A percentile compares a stretch with the other conserved stretches of the same genome.
phyloP scores from a whole-genome alignment of 2,329 filamentous ascomycete species.

The Paecilomyces sp. region DNA sequence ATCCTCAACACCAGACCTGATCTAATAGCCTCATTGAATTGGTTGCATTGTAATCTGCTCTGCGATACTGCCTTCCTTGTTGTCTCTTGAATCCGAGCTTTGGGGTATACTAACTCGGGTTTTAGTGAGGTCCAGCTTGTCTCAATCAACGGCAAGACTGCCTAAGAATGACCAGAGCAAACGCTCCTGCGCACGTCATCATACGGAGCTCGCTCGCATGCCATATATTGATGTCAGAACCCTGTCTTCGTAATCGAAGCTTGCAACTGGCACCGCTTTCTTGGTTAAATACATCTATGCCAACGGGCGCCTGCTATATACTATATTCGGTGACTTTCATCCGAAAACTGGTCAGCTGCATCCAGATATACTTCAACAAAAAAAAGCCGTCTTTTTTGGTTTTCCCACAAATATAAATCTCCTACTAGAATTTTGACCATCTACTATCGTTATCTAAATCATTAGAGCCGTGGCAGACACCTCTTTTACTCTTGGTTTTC shows the following conservation, averaged over 20 bases:
- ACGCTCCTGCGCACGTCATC: neutral
- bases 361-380: neutral
- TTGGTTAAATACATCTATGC: neutral
- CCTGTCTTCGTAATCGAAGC: neutral
- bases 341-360: neutral
- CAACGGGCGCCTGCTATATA: neutral
- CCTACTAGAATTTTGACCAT: neutral
- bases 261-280: neutral
- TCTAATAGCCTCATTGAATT: neutral
- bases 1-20: too few relatives aligned
- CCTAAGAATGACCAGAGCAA: neutral
- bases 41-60: neutral
- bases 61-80: neutral
- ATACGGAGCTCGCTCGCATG: neutral
- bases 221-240: neutral
- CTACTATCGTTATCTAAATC: neutral
- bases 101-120: neutral
- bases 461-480: neutral
- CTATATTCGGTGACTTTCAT: neutral
- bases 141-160: neutral
- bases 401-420: neutral
- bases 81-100: neutral
- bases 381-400: neutral
- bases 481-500: neutral
- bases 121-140: neutral